phyloP scores from a whole-genome alignment of 805 yeast species.

The Helenozyma rhizophorensis region DNA sequence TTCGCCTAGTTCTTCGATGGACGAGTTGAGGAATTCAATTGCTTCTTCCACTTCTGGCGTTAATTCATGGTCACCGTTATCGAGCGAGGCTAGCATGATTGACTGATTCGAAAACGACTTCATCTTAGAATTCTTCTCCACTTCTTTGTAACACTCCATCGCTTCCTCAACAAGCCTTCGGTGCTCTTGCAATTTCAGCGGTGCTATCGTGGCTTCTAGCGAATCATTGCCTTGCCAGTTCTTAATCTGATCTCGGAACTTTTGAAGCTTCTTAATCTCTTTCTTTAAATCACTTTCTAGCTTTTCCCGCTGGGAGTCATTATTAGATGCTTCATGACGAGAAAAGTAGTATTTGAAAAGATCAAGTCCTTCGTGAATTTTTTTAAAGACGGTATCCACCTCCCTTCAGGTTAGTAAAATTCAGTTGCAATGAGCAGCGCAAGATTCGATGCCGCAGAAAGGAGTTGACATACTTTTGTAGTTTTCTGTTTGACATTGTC shows the following conservation, averaged over 20 bases:
- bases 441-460: not conserved
- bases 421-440: not conserved
- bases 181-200: constrained; percentile 28
- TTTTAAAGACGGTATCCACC: constrained; percentile 40
- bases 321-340: constrained; percentile 36
- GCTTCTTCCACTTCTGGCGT: constrained; percentile 33
- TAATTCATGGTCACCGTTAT: constrained; percentile 18
- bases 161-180: constrained; percentile 40
- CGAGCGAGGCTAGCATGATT: constrained; percentile 39
- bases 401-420: constrained; percentile 24
- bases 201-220: constrained; percentile 18
- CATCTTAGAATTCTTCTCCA: constrained; percentile 39
- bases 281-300: constrained; percentile 41
- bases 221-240: constrained; percentile 37
- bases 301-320: constrained; percentile 41
- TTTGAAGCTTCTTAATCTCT: constrained; percentile 43
- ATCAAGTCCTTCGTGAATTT: constrained; percentile 42
- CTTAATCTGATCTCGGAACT: constrained; percentile 43
- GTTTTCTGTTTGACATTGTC: constrained; percentile 18
- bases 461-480: constrained; percentile 17
- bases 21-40: constrained; percentile 27
- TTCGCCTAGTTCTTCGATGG: constrained; percentile 27
- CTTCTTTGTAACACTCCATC: constrained; percentile 43
- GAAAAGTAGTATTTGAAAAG: constrained; percentile 41
- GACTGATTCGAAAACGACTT: constrained; percentile 43